Evolutionary conservation across 2,329 filamentous ascomycete species (phyloP).

Genomic region (Orbilia quercus): DNA sequence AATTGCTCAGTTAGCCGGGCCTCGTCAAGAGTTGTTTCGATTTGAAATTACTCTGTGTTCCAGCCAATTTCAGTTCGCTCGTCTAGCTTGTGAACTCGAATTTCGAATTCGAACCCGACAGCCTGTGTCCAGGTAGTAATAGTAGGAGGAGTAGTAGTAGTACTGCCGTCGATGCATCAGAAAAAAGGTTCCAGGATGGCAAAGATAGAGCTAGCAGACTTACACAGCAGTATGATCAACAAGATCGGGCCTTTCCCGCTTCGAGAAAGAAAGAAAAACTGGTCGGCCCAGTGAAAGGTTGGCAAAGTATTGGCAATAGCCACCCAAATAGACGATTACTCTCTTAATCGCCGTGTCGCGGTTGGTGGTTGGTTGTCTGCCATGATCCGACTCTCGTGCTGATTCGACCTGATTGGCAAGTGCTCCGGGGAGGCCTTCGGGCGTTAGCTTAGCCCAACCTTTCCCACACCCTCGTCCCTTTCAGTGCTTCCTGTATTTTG

Average conservation of each 20-base stretch:
- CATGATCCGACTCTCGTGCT: slow-evolving; percentile 28
- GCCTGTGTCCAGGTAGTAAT: no score
- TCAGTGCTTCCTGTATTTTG: slow-evolving; percentile 24
- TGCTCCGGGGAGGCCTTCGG: slow-evolving; percentile 38
- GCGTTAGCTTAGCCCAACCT: slow-evolving; percentile 27
- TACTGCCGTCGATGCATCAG: no score
- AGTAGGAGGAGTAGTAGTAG: no score
- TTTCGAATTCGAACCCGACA: no score
- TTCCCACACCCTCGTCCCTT: slow-evolving; percentile 14
- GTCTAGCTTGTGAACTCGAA: slow-evolving; percentile 10
- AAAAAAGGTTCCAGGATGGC: background rate
- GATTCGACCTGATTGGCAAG: slow-evolving; percentile 34
- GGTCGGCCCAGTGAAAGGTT: background rate
- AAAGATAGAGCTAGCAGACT: background rate
- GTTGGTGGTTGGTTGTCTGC: slow-evolving; percentile 14
- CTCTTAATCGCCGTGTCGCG: background rate
- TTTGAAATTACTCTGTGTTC: slow-evolving; percentile 35
- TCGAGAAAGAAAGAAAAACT: background rate
- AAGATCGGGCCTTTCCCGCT: background rate
- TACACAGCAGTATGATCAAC: slow-evolving; percentile 4
- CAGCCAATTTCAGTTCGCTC: slow-evolving; percentile 4
- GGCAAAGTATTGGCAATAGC: slow-evolving; percentile 6
- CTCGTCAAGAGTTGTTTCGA: slow-evolving; percentile 4
- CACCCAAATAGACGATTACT: background rate
- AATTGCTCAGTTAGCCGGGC: slow-evolving; percentile 2